Evolutionary conservation across 768 basidiomycete species (phyloP), one percentile per base, ranked within the genome.

Genomic region (Trametes cingulata): DNA sequence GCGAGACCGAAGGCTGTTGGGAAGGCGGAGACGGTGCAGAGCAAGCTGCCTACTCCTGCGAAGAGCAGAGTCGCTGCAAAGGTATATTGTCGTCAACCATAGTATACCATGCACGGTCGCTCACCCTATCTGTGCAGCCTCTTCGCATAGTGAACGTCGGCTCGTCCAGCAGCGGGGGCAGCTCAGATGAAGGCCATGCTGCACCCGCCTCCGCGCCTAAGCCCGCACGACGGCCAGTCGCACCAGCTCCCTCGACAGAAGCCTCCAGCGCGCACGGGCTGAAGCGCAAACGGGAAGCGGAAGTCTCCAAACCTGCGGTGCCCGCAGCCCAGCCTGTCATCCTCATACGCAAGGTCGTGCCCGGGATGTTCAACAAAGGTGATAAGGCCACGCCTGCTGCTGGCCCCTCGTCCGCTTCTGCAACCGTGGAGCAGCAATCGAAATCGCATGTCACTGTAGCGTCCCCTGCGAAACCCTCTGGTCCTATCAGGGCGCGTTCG

Each of bases 401-500:
- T 6, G 22, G 22, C 19, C 1, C 46, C 2, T 35, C 57, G 15
- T 19, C 62, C 27, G n/a, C 46, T 8, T n/a, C 37, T 13, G 24
- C 15, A 13, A 13, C 51, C 10, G 48, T 60, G 13, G 46, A 42
- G 15, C 62, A 55, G 52, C 29, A 56, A 17, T 52, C 58, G 13
- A 54, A 57, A 13, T 42, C 39, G 36, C 24, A 6, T 8, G 50
- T 15, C 12, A 12, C 33, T 1, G 1, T 19, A 14, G 29, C 29
- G 1, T 56, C 58, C 1, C 57, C 60, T 2, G 35, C 37, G 40
- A 64, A 61, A 66, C 50, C 58, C 17, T 27, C 61, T 52, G 73
- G 72, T 0, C 73, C 70, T 37, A 63, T 78, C n/a, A 72, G 68
- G 60, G 76, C 76, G 59, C 76, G 77, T 19, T 77, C 75, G 35